These are phyloP conservation scores for Rhodamnia argentea DNA, from an alignment of 345 rosid genomes.

Conservation along the genomic window DNA sequence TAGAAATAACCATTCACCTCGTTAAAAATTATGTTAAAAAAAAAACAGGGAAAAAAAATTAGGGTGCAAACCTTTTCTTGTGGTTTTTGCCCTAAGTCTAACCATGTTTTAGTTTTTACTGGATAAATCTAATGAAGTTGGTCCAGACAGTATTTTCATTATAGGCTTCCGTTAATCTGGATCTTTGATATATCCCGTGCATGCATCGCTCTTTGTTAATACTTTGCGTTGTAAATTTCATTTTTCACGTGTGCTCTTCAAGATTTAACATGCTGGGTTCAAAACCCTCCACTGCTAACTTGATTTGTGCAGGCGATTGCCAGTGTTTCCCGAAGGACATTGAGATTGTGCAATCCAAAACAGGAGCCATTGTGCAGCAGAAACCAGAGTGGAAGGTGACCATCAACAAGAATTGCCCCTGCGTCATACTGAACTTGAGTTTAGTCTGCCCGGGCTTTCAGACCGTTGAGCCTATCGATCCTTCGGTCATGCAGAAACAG, in stretches of 20 bases:
- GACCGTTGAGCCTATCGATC: not conserved
- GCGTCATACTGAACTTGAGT: not conserved
- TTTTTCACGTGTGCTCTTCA: not conserved
- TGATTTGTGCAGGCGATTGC: conserved; percentile 6
- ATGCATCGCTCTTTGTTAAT: not conserved
- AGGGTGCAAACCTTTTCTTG: not conserved
- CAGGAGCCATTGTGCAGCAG: not conserved
- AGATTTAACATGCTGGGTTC: not conserved
- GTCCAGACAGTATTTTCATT: not conserved
- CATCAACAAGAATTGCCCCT: conserved; percentile 2
- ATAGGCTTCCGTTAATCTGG: not conserved
- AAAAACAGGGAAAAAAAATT: too few relatives aligned
- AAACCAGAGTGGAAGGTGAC: conserved; percentile 8
- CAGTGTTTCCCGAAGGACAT: not conserved
- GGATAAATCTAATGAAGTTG: not conserved
- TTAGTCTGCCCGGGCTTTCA: conserved; percentile 11
- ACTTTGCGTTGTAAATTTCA: not conserved
- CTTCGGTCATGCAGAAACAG: not conserved
- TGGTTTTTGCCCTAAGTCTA: not conserved
- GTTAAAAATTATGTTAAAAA: not conserved
- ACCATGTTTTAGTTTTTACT: not conserved
- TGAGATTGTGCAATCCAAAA: conserved; percentile 1
- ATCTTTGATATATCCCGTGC: not conserved
- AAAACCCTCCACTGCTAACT: not conserved
- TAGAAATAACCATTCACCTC: not conserved